These are phyloP conservation scores for Hymenoscyphus repandus DNA, from an alignment of 2,329 filamentous ascomycete species.

Conservation along the genomic window DNA sequence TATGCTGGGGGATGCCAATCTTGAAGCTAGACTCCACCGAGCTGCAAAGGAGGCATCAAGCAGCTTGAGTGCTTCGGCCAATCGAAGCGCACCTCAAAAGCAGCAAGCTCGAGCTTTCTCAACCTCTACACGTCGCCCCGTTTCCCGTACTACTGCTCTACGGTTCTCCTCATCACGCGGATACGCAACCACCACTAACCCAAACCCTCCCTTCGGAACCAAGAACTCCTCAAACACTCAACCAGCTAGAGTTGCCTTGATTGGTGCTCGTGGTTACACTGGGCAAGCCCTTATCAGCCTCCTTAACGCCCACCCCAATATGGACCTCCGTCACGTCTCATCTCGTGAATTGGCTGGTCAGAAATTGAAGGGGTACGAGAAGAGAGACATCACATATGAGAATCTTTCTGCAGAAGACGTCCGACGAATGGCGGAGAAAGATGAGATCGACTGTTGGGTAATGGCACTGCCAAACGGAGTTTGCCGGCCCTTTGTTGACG, in stretches of 20 bases:
- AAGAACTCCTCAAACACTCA: slow-evolving; percentile 81
- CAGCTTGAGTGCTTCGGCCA: slow-evolving; percentile 45
- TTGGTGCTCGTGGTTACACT: slow-evolving; percentile 90
- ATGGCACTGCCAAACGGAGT: slow-evolving; percentile 96
- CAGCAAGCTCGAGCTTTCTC: slow-evolving; percentile 67
- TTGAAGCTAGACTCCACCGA: slow-evolving; percentile 77
- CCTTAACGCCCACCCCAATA: slow-evolving; percentile 79
- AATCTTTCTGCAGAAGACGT: slow-evolving; percentile 85
- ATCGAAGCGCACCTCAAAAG: slow-evolving; percentile 40
- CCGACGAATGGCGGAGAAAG: slow-evolving; percentile 73
- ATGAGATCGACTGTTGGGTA: slow-evolving; percentile 91
- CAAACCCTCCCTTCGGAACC: slow-evolving; percentile 83
- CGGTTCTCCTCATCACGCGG: slow-evolving; percentile 35
- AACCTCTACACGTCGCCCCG: slow-evolving; percentile 44
- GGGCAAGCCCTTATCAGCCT: slow-evolving; percentile 86
- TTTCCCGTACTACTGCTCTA: slow-evolving; percentile 16
- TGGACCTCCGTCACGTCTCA: slow-evolving; percentile 87
- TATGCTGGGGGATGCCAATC: slow-evolving; percentile 85
- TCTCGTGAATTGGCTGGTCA: slow-evolving; percentile 88
- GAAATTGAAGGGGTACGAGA: slow-evolving; percentile 82
- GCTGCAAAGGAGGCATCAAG: slow-evolving; percentile 66
- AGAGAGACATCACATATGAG: slow-evolving; percentile 88
- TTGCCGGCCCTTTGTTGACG: slow-evolving; percentile 90
- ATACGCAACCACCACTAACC: slow-evolving; percentile 67
- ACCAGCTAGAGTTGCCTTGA: slow-evolving; percentile 76